phyloP scores from a whole-genome alignment of 192 early-diverging fungal species.

The Allomyces javanicus region DNA sequence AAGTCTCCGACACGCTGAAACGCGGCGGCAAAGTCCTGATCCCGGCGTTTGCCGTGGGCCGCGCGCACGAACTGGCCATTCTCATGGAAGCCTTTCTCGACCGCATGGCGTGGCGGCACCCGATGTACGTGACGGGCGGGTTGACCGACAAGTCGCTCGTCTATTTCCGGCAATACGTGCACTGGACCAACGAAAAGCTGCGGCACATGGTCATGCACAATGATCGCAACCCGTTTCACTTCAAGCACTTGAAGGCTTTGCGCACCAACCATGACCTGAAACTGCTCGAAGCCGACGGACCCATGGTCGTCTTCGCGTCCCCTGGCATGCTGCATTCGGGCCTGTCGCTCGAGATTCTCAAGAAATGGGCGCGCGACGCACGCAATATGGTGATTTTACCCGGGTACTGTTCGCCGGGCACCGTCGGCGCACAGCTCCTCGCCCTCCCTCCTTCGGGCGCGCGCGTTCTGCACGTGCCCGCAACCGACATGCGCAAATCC shows the following conservation, averaged over 20 bases:
- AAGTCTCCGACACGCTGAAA: constrained; percentile 56
- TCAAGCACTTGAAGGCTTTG: constrained; percentile 79
- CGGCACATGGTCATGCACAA: constrained; percentile 65
- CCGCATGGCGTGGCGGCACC: constrained; percentile 64
- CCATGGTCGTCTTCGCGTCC: constrained; percentile 84
- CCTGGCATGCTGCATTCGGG: constrained; percentile 98
- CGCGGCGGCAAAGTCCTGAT: constrained; percentile 79
- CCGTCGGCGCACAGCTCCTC: constrained; percentile 83
- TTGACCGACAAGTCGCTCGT: constrained; percentile 84
- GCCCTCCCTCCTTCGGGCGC: constrained; percentile 21
- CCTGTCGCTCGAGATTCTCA: constrained; percentile 75
- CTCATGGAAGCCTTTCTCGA: constrained; percentile 91
- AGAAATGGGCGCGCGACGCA: constrained; percentile 81
- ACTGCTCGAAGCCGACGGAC: constrained; percentile 55
- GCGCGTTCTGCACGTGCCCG: background rate
- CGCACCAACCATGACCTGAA: constrained; percentile 24
- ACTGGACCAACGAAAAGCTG: constrained; percentile 97
- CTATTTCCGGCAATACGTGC: constrained; percentile 92
- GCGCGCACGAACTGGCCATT: constrained; percentile 94
- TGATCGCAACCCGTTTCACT: constrained; percentile 89
- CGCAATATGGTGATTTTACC: constrained; percentile 96
- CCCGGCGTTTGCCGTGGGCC: constrained; percentile 92
- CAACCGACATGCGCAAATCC: constrained; percentile 34
- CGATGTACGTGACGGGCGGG: constrained; percentile 92
- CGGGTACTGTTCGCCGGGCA: constrained; percentile 91